A percentile compares a stretch with the other conserved stretches of the same genome.
Conservation (phyloP, 441 rosid species). For the Syzygium malaccense region DNA sequence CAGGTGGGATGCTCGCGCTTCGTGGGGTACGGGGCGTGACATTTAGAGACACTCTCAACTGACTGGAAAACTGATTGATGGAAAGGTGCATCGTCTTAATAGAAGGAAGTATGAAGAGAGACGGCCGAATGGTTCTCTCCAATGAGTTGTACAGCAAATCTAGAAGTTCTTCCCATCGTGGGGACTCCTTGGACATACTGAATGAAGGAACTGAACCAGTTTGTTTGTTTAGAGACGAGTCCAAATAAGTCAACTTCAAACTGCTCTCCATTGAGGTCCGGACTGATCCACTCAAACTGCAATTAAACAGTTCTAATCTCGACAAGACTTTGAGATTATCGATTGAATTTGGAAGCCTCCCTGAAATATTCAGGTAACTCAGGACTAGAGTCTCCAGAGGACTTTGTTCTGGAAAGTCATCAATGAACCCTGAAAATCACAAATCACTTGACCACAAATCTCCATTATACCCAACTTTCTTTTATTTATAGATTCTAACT, state of each 20-base stretch:
- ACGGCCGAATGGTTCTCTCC: not conserved
- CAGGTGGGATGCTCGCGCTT: too few species aligned
- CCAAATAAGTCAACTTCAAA: conserved; percentile 9
- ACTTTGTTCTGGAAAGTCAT: too few species aligned
- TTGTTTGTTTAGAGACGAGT: conserved; percentile 5
- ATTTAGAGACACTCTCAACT: not conserved
- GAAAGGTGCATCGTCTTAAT: not conserved
- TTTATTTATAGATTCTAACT: too few species aligned
- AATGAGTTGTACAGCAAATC: not conserved
- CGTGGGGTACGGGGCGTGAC: too few species aligned
- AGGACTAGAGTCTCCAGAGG: not conserved
- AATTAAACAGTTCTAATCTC: not conserved
- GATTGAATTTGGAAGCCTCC: not conserved
- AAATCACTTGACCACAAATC: not conserved
- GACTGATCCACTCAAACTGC: conserved; percentile 22
- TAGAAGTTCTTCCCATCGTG: not conserved
- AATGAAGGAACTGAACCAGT: conserved; percentile 4
- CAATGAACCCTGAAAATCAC: not conserved
- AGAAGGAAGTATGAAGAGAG: not conserved
- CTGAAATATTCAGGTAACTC: not conserved
- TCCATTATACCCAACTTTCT: not conserved
- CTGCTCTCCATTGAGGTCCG: conserved; percentile 15
- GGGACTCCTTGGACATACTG: not conserved
- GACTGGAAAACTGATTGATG: not conserved
- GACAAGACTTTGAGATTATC: not conserved